Base-by-base conservation (phyloP, 768 basidiomycete genomes). In the Mycena haematopus region DNA sequence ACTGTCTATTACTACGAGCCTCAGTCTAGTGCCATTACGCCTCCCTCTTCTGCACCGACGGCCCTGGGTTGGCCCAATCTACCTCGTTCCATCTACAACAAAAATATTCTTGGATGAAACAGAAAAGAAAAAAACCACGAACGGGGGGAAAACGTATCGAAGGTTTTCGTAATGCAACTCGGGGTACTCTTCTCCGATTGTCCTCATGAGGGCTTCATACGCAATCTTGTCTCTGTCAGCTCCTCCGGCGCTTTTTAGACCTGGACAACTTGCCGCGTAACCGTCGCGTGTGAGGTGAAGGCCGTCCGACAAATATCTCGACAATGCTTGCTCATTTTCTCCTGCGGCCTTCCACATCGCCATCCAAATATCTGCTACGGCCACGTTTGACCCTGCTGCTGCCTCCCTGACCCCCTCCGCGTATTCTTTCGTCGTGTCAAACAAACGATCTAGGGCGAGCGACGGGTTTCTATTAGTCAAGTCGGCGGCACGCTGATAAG, bases 231-330 rank as follows among this genome's bases (percentile, higher is more conserved):
- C 62, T 59, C 38, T 36, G 47, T 52, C 31, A 60, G 42, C 57
- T 21, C 33, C 27, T 50, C 17, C n/a, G 47, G 13, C 33, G 21
- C 11, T 9, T 9, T 52, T 63, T 45, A 44, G 27, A 42, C 47
- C 38, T 25, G 14, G 56, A 25, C 21, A 29, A 71, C 86, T 70
- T 69, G 92, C 91, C 73, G 81, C 72, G 68, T 95, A 95, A 24
- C 93, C 95, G 2, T 76, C 81, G n/a, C 74, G 79, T 56, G 84
- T 93, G 69, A 94, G 75, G 74, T 97, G 95, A 53, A 97, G 75
- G 2, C 95, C 95, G 71, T 97, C 95, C 44, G 71, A 75, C 56
- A 92, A 73, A 70, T 82, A 90, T 46, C 68, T 75, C 27, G 75
- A 78, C 52, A 92, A 75, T 1, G 76, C 77, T 29, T 75, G 73